phyloP scores from a whole-genome alignment of 1,139 yeast genomes.

The Cylindricascospora bacillispora region DNA sequence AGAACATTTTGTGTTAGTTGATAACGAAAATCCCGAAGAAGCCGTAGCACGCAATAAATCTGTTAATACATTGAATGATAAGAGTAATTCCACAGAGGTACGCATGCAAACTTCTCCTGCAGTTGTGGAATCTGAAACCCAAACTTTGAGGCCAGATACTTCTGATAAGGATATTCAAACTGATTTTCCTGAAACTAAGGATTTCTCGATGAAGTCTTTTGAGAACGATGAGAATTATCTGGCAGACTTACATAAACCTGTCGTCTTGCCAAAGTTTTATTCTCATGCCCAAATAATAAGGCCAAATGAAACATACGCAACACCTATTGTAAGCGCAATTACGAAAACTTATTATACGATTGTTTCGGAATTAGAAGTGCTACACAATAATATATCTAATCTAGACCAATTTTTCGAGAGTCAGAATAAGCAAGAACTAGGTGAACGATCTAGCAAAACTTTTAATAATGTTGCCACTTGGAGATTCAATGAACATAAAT shows the following conservation, averaged over 20 bases:
- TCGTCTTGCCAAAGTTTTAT: too few relatives aligned
- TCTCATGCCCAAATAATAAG: too few relatives aligned
- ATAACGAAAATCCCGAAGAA: too few relatives aligned
- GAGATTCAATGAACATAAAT: constrained; percentile 27
- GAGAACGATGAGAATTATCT: constrained; percentile 30
- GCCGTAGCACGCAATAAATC: too few relatives aligned
- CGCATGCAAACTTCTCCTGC: too few relatives aligned
- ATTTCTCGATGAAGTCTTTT: constrained; percentile 23
- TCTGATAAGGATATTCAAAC: too few relatives aligned
- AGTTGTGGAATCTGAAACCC: too few relatives aligned
- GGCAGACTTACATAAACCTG: constrained; percentile 13
- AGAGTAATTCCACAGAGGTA: too few relatives aligned
- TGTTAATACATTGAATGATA: too few relatives aligned
- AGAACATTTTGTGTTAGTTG: too few relatives aligned
- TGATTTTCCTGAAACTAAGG: constrained; percentile 10
- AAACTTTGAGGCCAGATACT: too few relatives aligned
- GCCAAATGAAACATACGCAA: too few relatives aligned
- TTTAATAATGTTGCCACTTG: constrained; percentile 25
- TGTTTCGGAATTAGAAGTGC: constrained; percentile 30
- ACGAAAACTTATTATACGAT: constrained; percentile 30
- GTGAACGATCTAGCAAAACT: constrained; percentile 11
- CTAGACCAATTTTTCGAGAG: constrained; percentile 27
- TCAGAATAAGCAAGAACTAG: constrained; percentile 17
- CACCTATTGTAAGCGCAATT: constrained; percentile 24
- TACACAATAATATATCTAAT: constrained; percentile 25